Conservation (phyloP, 352 stramenopile genomes). For the Pythium graminicola region DNA sequence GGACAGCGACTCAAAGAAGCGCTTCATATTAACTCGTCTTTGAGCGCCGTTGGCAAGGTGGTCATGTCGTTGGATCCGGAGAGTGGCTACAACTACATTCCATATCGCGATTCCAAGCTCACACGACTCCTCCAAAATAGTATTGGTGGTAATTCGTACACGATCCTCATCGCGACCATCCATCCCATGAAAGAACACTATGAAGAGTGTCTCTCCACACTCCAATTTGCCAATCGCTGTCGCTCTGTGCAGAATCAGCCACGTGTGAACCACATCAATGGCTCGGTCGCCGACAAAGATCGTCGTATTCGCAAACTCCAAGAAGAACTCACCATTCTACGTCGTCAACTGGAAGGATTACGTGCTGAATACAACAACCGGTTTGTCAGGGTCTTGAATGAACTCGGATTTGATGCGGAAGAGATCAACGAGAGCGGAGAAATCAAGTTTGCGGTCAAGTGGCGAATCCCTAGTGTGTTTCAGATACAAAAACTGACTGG, state of each 20-base stretch:
- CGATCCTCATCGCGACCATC: slow-evolving; percentile 80
- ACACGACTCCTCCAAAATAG: slow-evolving; percentile 80
- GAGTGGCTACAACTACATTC: slow-evolving; percentile 85
- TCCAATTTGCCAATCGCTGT: slow-evolving; percentile 89
- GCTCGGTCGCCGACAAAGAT: slow-evolving; percentile 77
- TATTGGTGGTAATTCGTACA: slow-evolving; percentile 85
- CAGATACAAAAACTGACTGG: too few species aligned
- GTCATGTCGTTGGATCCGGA: slow-evolving; percentile 83
- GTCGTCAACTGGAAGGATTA: slow-evolving; percentile 58
- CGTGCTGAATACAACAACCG: slow-evolving; percentile 71
- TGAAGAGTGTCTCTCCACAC: slow-evolving; percentile 85
- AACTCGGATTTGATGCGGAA: slow-evolving; percentile 74
- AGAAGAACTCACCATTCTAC: slow-evolving; percentile 54
- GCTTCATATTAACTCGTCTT: slow-evolving; percentile 80
- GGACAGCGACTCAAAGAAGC: slow-evolving; percentile 79
- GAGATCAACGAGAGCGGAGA: slow-evolving; percentile 70
- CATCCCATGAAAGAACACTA: slow-evolving; percentile 87
- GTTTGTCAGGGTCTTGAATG: slow-evolving; percentile 61
- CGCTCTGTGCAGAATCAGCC: slow-evolving; percentile 88
- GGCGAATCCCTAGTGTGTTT: too few species aligned
- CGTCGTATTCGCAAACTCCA: slow-evolving; percentile 78
- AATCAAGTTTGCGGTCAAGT: slow-evolving; percentile 82
- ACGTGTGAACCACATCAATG: slow-evolving; percentile 81
- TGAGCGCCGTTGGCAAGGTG: slow-evolving; percentile 81
- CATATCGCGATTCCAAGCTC: slow-evolving; percentile 81